Evolutionary conservation across 1,284 basidiomycete genomes (phyloP).

Genomic region (Papiliotrema terrestris): DNA sequence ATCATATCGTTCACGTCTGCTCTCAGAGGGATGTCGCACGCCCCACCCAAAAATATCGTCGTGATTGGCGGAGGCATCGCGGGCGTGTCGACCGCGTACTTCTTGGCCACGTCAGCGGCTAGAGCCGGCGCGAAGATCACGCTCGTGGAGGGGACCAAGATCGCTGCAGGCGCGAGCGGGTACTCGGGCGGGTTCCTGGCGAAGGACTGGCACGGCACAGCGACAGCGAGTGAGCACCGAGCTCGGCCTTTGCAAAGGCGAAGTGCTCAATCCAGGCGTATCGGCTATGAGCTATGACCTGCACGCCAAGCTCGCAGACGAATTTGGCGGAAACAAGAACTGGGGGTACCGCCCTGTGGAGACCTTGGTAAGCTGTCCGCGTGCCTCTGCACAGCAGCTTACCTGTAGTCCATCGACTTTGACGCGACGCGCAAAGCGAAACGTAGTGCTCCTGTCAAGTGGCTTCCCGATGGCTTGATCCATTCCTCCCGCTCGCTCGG

Average conservation of each 20-base stretch:
- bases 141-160: slow-evolving; percentile 70
- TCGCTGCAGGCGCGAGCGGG: slow-evolving; percentile 67
- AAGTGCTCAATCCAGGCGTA: slow-evolving; percentile 48
- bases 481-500: slow-evolving; percentile 38
- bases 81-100: slow-evolving; percentile 71
- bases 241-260: neutral
- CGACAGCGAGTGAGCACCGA: slow-evolving; percentile 46
- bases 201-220: slow-evolving; percentile 62
- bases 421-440: slow-evolving; percentile 37
- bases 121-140: slow-evolving; percentile 53
- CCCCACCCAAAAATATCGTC: slow-evolving; percentile 30
- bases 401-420: slow-evolving; percentile 36
- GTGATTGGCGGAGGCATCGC: slow-evolving; percentile 66
- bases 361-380: slow-evolving; percentile 39
- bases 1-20: neutral
- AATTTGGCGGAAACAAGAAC: slow-evolving; percentile 64
- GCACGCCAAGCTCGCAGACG: slow-evolving; percentile 70
- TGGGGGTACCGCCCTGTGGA: slow-evolving; percentile 80
- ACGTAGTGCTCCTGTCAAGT: slow-evolving; percentile 33
- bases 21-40: neutral
- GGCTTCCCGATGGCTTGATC: slow-evolving; percentile 40
- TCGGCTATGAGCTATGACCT: slow-evolving; percentile 73
- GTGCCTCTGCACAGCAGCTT: neutral
- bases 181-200: slow-evolving; percentile 92
- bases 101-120: slow-evolving; percentile 28